Conservation (phyloP, 2,329 filamentous ascomycete species). For the Harringtonia lauricola region DNA sequence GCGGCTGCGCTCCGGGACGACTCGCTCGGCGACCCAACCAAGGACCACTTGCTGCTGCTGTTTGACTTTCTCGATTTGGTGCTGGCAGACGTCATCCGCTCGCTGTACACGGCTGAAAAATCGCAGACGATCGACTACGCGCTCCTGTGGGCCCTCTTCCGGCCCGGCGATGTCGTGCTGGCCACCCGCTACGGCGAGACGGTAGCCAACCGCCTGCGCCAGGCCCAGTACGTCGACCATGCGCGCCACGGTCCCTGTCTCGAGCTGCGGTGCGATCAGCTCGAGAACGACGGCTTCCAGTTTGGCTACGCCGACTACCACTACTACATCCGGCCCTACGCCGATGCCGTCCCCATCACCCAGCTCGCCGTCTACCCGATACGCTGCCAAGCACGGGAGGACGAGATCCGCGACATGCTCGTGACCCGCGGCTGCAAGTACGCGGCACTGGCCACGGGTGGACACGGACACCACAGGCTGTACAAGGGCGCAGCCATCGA, state of each 20-base stretch:
- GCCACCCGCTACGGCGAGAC: conserved; percentile 24
- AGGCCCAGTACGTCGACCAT: conserved; percentile 20
- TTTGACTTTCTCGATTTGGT: conserved; percentile 32
- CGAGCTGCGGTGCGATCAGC: conserved; percentile 22
- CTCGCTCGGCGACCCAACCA: conserved; percentile 18
- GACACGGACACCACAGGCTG: conserved; percentile 32
- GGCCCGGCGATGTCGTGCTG: conserved; percentile 29
- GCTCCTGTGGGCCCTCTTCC: conserved; percentile 37
- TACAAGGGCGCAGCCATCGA: conserved; percentile 20
- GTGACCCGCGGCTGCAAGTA: conserved; percentile 28
- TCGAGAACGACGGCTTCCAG: conserved; percentile 32
- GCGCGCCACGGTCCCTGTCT: conserved; percentile 21
- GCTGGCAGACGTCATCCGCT: conserved; percentile 34
- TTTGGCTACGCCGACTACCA: conserved; percentile 25
- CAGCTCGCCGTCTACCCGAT: conserved; percentile 29
- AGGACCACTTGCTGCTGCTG: conserved; percentile 32
- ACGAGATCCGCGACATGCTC: conserved; percentile 20
- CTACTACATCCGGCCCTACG: conserved; percentile 24
- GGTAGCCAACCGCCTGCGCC: conserved; percentile 22
- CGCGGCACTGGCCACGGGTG: conserved; percentile 21
- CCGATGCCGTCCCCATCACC: conserved; percentile 26
- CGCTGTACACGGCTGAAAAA: conserved; percentile 32
- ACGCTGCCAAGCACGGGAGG: conserved; percentile 25
- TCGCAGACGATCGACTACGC: conserved; percentile 39
- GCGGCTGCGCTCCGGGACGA: conserved; percentile 24